Conservation (phyloP, 2,329 filamentous ascomycete genomes). For the Arthrobotrys entomopaga region DNA sequence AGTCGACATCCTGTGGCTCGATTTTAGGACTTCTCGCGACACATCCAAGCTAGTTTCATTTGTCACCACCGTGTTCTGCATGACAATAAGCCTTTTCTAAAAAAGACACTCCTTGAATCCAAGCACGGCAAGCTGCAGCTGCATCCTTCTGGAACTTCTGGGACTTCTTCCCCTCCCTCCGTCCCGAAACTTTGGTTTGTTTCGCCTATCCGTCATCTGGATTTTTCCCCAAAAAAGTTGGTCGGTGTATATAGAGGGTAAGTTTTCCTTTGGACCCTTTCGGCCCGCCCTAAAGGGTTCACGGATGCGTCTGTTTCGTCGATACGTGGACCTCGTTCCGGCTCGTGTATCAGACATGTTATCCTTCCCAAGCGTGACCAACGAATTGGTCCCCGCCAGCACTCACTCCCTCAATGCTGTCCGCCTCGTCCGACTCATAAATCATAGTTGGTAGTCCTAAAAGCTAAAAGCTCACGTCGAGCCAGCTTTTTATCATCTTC, state of each 20-base stretch:
- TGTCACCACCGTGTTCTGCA: conserved; percentile 6
- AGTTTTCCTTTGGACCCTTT: conserved; percentile 12
- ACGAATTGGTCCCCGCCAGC: neutral
- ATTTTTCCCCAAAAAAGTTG: neutral
- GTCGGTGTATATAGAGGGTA: conserved; percentile 1
- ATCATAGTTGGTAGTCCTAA: neutral
- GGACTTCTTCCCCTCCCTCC: conserved; percentile 14
- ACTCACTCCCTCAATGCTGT: neutral
- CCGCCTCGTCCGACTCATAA: conserved; percentile 17
- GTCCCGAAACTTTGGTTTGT: conserved; percentile 29
- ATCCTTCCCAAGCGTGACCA: conserved; percentile 3
- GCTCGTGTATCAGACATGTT: conserved; percentile 7
- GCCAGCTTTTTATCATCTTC: neutral
- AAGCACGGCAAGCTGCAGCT: conserved; percentile 42
- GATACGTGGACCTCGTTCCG: conserved; percentile 10
- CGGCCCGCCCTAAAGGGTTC: conserved; percentile 5
- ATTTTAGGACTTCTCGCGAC: conserved; percentile 1
- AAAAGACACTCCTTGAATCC: neutral
- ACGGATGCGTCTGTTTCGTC: conserved; percentile 8
- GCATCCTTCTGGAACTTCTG: conserved; percentile 7
- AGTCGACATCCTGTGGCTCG: conserved; percentile 9
- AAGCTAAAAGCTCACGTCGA: neutral
- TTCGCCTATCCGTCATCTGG: conserved; percentile 5
- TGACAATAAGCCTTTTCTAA: neutral
- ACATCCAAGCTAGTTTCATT: neutral